These are phyloP conservation scores for Aspergillus pseudoglaucus DNA, from an alignment of 2,329 filamentous ascomycete species.

Conservation along the genomic window DNA sequence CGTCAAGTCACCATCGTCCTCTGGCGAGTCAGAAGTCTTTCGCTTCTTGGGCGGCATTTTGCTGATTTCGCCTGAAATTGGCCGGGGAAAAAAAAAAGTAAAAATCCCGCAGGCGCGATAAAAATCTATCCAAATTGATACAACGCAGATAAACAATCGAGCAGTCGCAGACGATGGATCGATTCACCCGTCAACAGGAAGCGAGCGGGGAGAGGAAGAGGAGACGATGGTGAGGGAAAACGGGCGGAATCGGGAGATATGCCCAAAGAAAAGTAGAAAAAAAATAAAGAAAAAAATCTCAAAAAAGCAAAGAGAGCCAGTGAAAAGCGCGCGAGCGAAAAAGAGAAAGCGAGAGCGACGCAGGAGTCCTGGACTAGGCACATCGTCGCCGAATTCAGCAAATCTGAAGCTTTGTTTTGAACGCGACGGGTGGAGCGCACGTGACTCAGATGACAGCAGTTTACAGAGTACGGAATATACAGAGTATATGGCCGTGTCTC, in stretches of 20 bases:
- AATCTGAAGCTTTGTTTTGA: too few relatives aligned
- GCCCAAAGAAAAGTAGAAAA: background rate
- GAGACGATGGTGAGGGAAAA: background rate
- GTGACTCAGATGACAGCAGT: too few relatives aligned
- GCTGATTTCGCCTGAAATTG: background rate
- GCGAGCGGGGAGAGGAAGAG: constrained; percentile 2
- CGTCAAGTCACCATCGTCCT: background rate
- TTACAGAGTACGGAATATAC: too few relatives aligned
- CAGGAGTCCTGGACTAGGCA: too few relatives aligned
- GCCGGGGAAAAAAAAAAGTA: background rate
- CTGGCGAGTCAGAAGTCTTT: background rate
- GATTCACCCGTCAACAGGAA: constrained; percentile 1
- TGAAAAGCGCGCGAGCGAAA: too few relatives aligned
- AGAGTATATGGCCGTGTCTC: too few relatives aligned
- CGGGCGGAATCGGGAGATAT: background rate
- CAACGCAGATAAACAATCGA: background rate
- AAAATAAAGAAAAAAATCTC: too few relatives aligned
- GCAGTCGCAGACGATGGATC: background rate
- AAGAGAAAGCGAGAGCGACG: too few relatives aligned
- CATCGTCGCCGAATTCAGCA: background rate
- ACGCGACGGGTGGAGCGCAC: too few relatives aligned
- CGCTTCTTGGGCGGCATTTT: constrained; percentile 2
- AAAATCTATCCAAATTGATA: background rate
- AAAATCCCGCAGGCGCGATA: background rate
- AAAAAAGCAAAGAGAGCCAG: background rate